Evolutionary conservation across 2,329 filamentous ascomycete genomes (phyloP), one percentile per base, ranked within the genome.

Genomic region (Penicillium nordicum): DNA sequence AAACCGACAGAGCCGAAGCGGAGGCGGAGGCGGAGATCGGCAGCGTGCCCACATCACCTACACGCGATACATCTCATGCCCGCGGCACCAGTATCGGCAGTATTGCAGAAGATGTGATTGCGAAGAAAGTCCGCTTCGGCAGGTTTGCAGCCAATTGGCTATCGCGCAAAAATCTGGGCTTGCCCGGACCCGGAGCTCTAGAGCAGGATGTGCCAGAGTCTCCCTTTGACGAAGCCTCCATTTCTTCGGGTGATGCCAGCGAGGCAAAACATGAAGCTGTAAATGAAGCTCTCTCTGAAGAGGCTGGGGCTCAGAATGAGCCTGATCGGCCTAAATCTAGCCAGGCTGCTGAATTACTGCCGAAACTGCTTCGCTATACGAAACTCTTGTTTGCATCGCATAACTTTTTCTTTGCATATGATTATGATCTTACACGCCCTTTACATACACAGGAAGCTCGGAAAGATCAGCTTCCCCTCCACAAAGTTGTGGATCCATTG

Each of bases 361-460:
- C 93, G 1, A 96, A 96, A 68, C 80, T 97, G 38, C 74, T 99
- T 41, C 84, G 88, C 40, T 95, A 90, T 32, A 87, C 91, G 1
- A 90, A 90, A 68, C 84, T 97, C 53, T 84, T 96, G 58, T 93
- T 97, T 69, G 87, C 89, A 1, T 92, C 88, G 0, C 83, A 83
- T 60, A 97, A 90, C 71, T 97, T 97, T 73, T 97, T 88, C 78
- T 99, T 93, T 72, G 92, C 92, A 0, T 97, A 99, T 72, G 94
- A 99, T 62, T 83, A 93, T 70, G 92, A 99, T 70, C 84, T 99
- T 49, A 97, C 94, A 0, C 84, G 88, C 54, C 86, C 83, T 53
- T 71, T 83, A 58, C 71, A 73, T 50, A 70, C 72, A 37, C 74
- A 78, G 64, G 72, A 73, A 43, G 53, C 72, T 8, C 66, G 69